phyloP scores from a whole-genome alignment of 208 protist genomes.

The Plasmodiophora brassicae region DNA sequence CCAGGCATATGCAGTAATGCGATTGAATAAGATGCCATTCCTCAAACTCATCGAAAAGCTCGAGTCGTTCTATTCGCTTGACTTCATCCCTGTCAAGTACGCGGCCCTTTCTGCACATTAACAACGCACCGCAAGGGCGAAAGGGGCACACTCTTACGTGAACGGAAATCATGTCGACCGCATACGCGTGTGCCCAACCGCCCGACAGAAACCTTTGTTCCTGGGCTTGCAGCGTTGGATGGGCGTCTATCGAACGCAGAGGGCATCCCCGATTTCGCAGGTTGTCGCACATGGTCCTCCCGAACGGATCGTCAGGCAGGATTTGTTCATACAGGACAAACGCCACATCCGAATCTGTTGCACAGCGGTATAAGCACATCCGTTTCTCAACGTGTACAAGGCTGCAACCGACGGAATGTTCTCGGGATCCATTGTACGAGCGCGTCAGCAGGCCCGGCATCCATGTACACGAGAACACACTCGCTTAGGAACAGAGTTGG shows the following conservation, averaged over 20 bases:
- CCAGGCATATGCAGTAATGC: no score
- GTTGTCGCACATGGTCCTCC: slow-evolving; percentile 16
- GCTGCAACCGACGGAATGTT: not conserved
- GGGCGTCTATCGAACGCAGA: not conserved
- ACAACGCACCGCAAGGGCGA: not conserved
- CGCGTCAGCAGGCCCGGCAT: not conserved
- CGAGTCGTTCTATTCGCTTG: not conserved
- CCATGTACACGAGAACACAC: not conserved
- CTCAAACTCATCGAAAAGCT: slow-evolving; percentile 30
- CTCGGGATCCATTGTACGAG: not conserved
- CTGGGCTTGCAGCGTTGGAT: not conserved
- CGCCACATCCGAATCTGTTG: not conserved
- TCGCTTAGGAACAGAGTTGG: slow-evolving; percentile 28
- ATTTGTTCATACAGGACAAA: not conserved
- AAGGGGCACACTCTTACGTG: not conserved
- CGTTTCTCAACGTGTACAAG: no score
- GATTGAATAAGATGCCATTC: slow-evolving; percentile 32
- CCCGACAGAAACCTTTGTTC: not conserved
- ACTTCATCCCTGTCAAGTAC: not conserved
- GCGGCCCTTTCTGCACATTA: not conserved
- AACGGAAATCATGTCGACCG: not conserved
- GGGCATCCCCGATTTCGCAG: not conserved
- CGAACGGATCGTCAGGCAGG: slow-evolving; percentile 26
- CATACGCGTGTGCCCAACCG: not conserved
- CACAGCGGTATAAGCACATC: no score